These are phyloP conservation scores for Saccharomyces uvarum DNA, from an alignment of 1,139 yeast species.

Conservation along the genomic window DNA sequence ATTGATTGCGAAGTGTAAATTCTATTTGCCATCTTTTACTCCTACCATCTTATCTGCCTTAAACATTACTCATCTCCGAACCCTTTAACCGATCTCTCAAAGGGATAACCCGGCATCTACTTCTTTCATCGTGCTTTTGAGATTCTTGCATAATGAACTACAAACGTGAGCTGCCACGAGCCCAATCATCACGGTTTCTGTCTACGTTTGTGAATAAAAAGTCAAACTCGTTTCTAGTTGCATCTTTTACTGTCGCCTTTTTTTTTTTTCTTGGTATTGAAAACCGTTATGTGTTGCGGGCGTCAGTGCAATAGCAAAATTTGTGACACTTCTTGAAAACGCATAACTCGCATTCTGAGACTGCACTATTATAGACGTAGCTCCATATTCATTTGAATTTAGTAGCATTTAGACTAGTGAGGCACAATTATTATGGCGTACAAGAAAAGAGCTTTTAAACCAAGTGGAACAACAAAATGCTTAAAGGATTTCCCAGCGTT, in stretches of 20 bases:
- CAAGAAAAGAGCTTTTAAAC: neutral
- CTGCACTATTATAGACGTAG: neutral
- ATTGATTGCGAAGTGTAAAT: neutral
- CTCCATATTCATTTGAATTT: neutral
- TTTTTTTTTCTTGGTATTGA: neutral
- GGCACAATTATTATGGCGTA: neutral
- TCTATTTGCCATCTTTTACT: neutral
- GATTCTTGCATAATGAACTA: neutral
- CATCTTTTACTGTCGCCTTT: neutral
- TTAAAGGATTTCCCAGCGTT: neutral
- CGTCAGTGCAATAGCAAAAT: neutral
- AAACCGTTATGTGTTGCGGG: neutral
- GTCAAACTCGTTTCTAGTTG: neutral
- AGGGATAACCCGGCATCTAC: neutral
- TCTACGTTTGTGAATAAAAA: neutral
- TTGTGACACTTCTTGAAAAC: neutral
- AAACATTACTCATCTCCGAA: neutral
- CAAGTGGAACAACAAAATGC: neutral
- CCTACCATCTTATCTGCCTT: neutral
- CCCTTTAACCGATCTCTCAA: neutral
- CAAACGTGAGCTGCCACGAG: neutral
- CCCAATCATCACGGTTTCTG: neutral
- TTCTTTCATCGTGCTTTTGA: neutral
- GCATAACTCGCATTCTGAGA: neutral
- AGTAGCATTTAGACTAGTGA: neutral